Conservation (phyloP, 1,284 basidiomycete species). For the Anthracocystis panici-leucophaei region DNA sequence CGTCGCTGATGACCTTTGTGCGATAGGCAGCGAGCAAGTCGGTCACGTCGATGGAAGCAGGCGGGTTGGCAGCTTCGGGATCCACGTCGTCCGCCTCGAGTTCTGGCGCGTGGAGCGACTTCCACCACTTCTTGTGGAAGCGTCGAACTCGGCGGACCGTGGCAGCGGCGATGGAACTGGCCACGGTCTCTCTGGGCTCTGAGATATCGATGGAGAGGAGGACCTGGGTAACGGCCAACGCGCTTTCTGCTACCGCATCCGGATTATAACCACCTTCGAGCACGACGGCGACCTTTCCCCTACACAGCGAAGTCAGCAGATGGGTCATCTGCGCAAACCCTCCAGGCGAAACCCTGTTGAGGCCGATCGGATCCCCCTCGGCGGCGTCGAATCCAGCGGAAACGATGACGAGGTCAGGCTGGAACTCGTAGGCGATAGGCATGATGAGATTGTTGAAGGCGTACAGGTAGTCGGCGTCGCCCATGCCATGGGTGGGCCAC, state of each 20-base stretch:
- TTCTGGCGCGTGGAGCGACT: conserved; percentile 73
- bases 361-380: conserved; percentile 88
- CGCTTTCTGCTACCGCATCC: conserved; percentile 86
- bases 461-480: conserved; percentile 94
- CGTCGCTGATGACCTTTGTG: conserved; percentile 79
- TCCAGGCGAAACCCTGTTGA: conserved; percentile 88
- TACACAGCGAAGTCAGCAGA: conserved; percentile 89
- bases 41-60: conserved; percentile 70
- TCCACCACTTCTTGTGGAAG: conserved; percentile 92
- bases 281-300: conserved; percentile 89
- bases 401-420: conserved; percentile 94
- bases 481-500: conserved; percentile 89
- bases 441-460: conserved; percentile 96
- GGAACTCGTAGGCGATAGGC: conserved; percentile 96
- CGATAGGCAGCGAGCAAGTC: conserved; percentile 85
- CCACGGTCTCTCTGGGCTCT: conserved; percentile 72
- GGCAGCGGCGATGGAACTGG: conserved; percentile 76
- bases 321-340: conserved; percentile 99
- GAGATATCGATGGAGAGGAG: conserved; percentile 87
- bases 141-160: conserved; percentile 87
- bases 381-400: conserved; percentile 99
- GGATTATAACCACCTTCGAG: conserved; percentile 99
- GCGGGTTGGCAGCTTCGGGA: conserved; percentile 9
- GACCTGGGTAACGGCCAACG: conserved; percentile 84
- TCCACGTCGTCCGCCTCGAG: conserved; percentile 35